Conservation (phyloP, 2,329 filamentous ascomycete species). For the Fusarium transvaalense region DNA sequence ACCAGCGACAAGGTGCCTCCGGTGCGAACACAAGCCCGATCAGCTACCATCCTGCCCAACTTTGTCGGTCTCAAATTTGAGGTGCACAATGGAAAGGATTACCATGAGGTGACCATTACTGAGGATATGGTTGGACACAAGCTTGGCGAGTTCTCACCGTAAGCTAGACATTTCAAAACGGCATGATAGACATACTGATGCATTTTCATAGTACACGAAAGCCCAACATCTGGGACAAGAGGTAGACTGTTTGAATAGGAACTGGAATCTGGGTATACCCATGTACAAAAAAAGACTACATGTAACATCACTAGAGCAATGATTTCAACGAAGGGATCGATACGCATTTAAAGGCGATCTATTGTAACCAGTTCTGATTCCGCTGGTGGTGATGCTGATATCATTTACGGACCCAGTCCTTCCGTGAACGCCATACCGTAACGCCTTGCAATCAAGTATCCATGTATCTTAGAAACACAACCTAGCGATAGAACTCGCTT, state of each 20-base stretch:
- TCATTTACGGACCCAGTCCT: slow-evolving; percentile 23
- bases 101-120: slow-evolving; percentile 84
- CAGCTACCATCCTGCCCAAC: slow-evolving; percentile 90
- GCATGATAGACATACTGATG: slow-evolving; percentile 17
- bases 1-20: slow-evolving; percentile 74
- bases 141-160: slow-evolving; percentile 92
- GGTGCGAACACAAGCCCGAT: slow-evolving; percentile 87
- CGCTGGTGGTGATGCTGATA: slow-evolving; percentile 36
- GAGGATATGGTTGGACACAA: slow-evolving; percentile 98
- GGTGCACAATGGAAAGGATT: slow-evolving; percentile 91
- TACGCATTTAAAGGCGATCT: slow-evolving; percentile 32
- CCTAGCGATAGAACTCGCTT: slow-evolving; percentile 91
- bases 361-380: slow-evolving; percentile 31
- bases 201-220: slow-evolving; percentile 64
- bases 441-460: slow-evolving; percentile 41
- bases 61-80: slow-evolving; percentile 92
- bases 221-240: slow-evolving; percentile 66
- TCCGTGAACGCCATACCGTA: slow-evolving; percentile 44
- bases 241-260: slow-evolving; percentile 43
- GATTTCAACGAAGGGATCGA: slow-evolving; percentile 26
- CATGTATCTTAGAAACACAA: slow-evolving; percentile 16
- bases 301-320: slow-evolving; percentile 49
- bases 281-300: slow-evolving; percentile 48
- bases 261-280: slow-evolving; percentile 38
- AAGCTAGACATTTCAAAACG: slow-evolving; percentile 56